phyloP scores from a whole-genome alignment of 768 basidiomycete genomes.

The Termitomyces sp. region DNA sequence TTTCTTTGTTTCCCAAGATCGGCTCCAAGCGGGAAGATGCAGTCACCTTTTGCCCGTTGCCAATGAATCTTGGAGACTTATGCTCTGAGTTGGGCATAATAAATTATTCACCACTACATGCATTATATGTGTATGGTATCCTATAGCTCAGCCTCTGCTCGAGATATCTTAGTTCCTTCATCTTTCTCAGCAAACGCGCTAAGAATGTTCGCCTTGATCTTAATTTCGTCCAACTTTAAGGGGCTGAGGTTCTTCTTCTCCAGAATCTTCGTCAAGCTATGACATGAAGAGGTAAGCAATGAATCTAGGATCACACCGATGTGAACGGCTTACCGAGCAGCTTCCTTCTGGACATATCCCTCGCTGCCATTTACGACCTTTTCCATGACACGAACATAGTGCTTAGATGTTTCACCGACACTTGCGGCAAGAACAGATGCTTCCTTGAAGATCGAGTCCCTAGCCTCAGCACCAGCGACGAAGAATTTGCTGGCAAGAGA shows the following conservation, averaged over 20 bases:
- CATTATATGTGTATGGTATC: not conserved
- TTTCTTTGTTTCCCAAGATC: not conserved
- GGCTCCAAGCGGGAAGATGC: not conserved
- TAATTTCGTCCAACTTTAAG: constrained; percentile 88
- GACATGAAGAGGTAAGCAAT: constrained; percentile 16
- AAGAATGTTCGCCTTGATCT: constrained; percentile 88
- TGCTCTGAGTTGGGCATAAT: not conserved
- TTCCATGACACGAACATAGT: constrained; percentile 91
- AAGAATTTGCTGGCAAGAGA: constrained; percentile 74
- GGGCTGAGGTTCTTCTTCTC: constrained; percentile 73
- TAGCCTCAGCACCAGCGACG: constrained; percentile 49
- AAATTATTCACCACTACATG: not conserved
- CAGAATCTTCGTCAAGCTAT: constrained; percentile 73
- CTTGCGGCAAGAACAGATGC: constrained; percentile 52
- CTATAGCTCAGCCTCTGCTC: constrained; percentile 45
- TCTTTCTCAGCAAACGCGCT: constrained; percentile 49
- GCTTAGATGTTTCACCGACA: constrained; percentile 53
- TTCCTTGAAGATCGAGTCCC: constrained; percentile 62
- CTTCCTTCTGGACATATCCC: constrained; percentile 83
- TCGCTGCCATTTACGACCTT: constrained; percentile 71
- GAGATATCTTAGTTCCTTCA: constrained; percentile 32
- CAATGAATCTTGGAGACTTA: not conserved
- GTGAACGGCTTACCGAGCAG: constrained; percentile 56
- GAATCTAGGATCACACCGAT: constrained; percentile 11
- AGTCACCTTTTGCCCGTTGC: not conserved